Percentiles rank a stretch among this genome's conserved stretches.
Conservation (phyloP, 2,329 filamentous ascomycete species). For the Pseudogymnoascus sp. region DNA sequence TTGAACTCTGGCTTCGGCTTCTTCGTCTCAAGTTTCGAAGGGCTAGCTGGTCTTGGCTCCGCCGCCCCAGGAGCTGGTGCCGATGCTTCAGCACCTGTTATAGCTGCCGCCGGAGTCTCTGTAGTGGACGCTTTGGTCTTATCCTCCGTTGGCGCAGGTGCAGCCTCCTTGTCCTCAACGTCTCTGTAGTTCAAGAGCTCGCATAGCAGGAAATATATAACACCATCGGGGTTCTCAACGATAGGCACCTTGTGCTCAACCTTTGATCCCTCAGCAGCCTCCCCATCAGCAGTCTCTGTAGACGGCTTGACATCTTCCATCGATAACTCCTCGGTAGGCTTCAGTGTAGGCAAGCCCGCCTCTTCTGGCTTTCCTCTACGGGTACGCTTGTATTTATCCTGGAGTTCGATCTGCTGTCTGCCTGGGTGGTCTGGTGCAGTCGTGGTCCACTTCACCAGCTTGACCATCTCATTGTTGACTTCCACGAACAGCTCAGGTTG, state of each 20-base stretch:
- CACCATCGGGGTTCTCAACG: constrained; percentile 87
- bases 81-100: constrained; percentile 9
- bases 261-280: constrained; percentile 60
- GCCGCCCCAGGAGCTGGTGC: constrained; percentile 12
- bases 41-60: not conserved
- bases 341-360: constrained; percentile 24
- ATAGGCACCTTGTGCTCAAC: constrained; percentile 71
- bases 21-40: constrained; percentile 43
- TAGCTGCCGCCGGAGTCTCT: constrained; percentile 28
- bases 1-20: constrained; percentile 71
- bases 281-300: constrained; percentile 52
- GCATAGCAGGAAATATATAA: constrained; percentile 88
- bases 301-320: constrained; percentile 49
- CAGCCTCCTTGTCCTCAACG: constrained; percentile 73
- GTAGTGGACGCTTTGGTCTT: constrained; percentile 20
- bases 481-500: constrained; percentile 81
- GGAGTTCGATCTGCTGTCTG: constrained; percentile 36
- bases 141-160: constrained; percentile 19
- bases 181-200: constrained; percentile 89
- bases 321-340: constrained; percentile 29
- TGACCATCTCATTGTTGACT: constrained; percentile 75
- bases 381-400: not conserved
- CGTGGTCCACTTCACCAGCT: constrained; percentile 54
- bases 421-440: constrained; percentile 28
- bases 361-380: constrained; percentile 22